These are phyloP conservation scores for Melampsora americana DNA, from an alignment of 1,284 basidiomycete genomes.

Conservation along the genomic window DNA sequence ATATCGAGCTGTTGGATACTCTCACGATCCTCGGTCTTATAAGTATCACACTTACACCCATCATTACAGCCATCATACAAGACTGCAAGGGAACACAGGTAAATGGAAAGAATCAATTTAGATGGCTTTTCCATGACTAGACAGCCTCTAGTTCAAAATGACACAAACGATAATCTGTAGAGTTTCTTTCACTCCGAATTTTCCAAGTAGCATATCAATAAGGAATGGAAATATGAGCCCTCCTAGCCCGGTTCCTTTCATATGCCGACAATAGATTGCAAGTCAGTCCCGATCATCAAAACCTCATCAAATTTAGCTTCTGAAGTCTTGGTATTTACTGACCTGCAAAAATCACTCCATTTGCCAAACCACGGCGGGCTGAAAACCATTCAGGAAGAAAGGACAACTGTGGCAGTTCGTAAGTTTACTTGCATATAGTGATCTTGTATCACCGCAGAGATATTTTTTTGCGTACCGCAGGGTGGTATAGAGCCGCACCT, in stretches of 20 bases:
- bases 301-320: too few species aligned
- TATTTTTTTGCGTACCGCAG: slow-evolving; percentile 7
- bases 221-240: slow-evolving; percentile 38
- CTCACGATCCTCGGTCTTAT: slow-evolving; percentile 8
- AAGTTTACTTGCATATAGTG: too few species aligned
- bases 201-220: slow-evolving; percentile 15
- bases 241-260: slow-evolving; percentile 29
- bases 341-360: slow-evolving; percentile 58
- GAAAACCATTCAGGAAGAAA: slow-evolving; percentile 59
- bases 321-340: background rate
- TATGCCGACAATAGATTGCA: too few species aligned
- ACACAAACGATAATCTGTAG: slow-evolving; percentile 20
- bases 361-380: slow-evolving; percentile 56
- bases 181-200: slow-evolving; percentile 16
- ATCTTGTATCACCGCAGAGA: too few species aligned
- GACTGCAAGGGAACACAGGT: slow-evolving; percentile 4
- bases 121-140: background rate
- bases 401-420: slow-evolving; percentile 47
- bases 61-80: slow-evolving; percentile 15
- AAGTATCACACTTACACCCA: slow-evolving; percentile 9
- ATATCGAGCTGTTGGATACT: background rate
- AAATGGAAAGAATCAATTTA: background rate
- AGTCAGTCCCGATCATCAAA: too few species aligned
- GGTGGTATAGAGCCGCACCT: slow-evolving; percentile 33
- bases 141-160: background rate